Evolutionary conservation across 2,329 filamentous ascomycete genomes (phyloP), one percentile per base, ranked within the genome.

Genomic region (Magnaporthiopsis incrustans): DNA sequence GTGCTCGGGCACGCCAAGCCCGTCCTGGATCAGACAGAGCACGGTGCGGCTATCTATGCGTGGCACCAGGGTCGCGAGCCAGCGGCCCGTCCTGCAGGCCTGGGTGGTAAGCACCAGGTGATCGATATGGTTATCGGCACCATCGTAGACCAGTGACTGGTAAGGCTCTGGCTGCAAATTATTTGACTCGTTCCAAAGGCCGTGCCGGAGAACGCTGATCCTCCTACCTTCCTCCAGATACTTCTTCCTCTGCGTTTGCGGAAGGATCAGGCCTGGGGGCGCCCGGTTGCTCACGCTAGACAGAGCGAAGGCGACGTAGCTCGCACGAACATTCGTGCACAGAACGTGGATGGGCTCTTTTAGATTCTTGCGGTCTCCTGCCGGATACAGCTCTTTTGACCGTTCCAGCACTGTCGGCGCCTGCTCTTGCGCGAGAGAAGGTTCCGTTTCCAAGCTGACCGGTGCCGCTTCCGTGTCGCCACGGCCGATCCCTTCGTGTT

Each of bases 1-100:
- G 61, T 87, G 83, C 61, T 98, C 92, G n/a, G 92, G 80, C 1
- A 92, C 79, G 0, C 95, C 94, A 75, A 98, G 85, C 1, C 93
- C 74, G 27, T 72, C 68, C 65, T 76, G 74, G 8, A 76, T 27
- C 14, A 77, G 70, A 57, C 73, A 75, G 44, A 77, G 69, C 1
- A 73, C 73, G 22, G 75, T 74, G 32, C 69, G 68, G 33, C 71
- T 68, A 64, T 75, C 70, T 59, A 77, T 71, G 50, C 74, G 68
- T 63, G 73, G 69, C 10, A 27, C 38, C 14, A 77, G 68, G 15
- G 65, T 64, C 32, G 64, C 59, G 33, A 77, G 63, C 1, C 69
- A 69, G 10, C 64, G 35, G 26, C 73, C 66, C 12, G 70, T 70
- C n/a, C 66, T 65, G 1, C 68, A 64, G 4, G 71, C 70, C 22